Evolutionary conservation across 768 basidiomycete species (phyloP).

Genomic region (Lactifluus piperatus): DNA sequence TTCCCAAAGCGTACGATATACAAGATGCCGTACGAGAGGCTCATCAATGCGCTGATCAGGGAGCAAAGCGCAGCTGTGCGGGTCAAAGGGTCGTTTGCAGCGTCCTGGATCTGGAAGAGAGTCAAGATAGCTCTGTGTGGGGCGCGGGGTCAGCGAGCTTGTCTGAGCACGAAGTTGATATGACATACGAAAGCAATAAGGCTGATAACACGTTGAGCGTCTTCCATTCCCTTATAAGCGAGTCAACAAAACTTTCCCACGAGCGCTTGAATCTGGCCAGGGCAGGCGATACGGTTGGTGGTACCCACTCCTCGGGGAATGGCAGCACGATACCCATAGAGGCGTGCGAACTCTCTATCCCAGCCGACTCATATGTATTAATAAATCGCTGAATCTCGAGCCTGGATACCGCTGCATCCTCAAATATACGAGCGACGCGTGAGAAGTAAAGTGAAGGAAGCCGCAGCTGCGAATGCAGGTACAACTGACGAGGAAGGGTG

Average conservation of each 20-base stretch:
- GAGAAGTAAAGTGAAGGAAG: conserved; percentile 77
- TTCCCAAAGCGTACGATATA: conserved; percentile 64
- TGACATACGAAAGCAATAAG: conserved; percentile 28
- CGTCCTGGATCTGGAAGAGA: conserved; percentile 48
- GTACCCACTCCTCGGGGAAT: conserved; percentile 32
- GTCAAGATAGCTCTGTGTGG: conserved; percentile 53
- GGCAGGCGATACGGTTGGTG: conserved; percentile 49
- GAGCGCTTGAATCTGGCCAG: conserved; percentile 52
- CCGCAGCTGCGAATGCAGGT: conserved; percentile 45
- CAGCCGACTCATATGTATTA: conserved; percentile 22
- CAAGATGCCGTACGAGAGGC: conserved; percentile 62
- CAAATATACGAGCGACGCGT: conserved; percentile 66
- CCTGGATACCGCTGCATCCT: conserved; percentile 68
- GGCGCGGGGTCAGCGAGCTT: not conserved
- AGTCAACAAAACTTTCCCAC: conserved; percentile 68
- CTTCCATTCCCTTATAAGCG: conserved; percentile 67
- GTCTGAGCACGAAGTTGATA: not conserved
- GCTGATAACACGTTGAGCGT: conserved; percentile 69
- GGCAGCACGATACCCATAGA: conserved; percentile 17
- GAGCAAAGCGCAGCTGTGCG: conserved; percentile 57
- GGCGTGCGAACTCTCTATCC: not conserved
- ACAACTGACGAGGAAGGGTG: conserved; percentile 35
- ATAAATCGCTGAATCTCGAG: conserved; percentile 51
- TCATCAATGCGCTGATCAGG: conserved; percentile 58
- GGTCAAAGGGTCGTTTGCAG: conserved; percentile 50